phyloP scores from a whole-genome alignment of 2,329 filamentous ascomycete species.

The Verticillium klebahnii region DNA sequence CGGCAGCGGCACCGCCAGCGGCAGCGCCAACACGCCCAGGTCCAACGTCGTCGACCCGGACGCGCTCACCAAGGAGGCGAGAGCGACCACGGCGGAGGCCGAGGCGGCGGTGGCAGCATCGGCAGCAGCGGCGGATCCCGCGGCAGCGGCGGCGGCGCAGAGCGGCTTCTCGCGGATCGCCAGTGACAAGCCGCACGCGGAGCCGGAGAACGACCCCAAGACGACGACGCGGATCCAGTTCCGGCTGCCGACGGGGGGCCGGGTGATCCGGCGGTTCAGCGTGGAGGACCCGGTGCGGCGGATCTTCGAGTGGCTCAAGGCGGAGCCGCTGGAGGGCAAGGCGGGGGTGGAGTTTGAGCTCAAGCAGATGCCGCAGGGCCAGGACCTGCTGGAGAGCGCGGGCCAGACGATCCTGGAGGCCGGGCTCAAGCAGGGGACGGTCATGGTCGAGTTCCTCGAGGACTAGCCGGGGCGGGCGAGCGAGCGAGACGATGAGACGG shows the following conservation, averaged over 20 bases:
- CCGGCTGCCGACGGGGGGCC: conserved; percentile 76
- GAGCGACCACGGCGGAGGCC: conserved; percentile 24
- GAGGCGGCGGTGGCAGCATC: conserved; percentile 25
- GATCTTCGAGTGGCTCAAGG: conserved; percentile 96
- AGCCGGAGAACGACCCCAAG: conserved; percentile 67
- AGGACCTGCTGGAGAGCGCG: conserved; percentile 74
- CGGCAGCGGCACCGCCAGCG: conserved; percentile 13
- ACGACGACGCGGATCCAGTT: conserved; percentile 89
- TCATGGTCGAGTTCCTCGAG: conserved; percentile 90
- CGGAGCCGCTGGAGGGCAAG: conserved; percentile 76
- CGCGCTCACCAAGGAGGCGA: conserved; percentile 68
- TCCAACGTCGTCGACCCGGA: conserved; percentile 75
- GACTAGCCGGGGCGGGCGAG: conserved; percentile 23
- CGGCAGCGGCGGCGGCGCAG: conserved; percentile 13
- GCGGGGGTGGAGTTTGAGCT: conserved; percentile 78
- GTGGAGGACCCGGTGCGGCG: conserved; percentile 71
- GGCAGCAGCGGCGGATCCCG: conserved; percentile 25
- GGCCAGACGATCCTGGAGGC: conserved; percentile 73
- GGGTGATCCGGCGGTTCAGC: conserved; percentile 82
- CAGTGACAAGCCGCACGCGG: conserved; percentile 66
- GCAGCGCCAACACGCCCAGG: conserved; percentile 29
- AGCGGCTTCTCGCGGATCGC: conserved; percentile 66
- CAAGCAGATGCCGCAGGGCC: conserved; percentile 71
- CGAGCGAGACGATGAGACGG: not conserved
- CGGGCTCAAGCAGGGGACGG: conserved; percentile 84